A percentile compares a stretch with the other conserved stretches of the same genome.
These are phyloP conservation scores for Aegilops umbellulata DNA, from an alignment of 176 grass and related monocot species.

Conservation along the genomic window DNA sequence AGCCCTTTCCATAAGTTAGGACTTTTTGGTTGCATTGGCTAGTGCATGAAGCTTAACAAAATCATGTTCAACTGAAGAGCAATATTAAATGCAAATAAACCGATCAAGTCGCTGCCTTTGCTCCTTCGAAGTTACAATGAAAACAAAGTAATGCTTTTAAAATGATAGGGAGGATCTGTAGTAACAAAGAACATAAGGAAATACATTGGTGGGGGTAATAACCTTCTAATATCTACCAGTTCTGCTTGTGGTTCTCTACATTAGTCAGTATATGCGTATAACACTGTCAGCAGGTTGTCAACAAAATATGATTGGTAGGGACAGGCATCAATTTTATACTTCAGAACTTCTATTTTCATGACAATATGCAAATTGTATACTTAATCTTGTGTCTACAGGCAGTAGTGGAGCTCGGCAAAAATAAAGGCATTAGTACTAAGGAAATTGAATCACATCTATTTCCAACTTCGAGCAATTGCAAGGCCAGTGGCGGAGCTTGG, in stretches of 20 bases:
- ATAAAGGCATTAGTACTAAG: not conserved
- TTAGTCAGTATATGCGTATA: not conserved
- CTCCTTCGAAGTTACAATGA: not conserved
- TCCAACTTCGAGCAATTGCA: not conserved
- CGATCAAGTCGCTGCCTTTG: not conserved
- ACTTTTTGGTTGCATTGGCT: too few relatives aligned
- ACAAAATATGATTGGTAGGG: not conserved
- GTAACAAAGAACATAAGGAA: slow-evolving; percentile 7
- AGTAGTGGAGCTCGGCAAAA: not conserved
- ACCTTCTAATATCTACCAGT: not conserved
- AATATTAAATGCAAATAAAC: not conserved
- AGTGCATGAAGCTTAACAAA: not conserved
- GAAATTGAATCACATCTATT: not conserved
- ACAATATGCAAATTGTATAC: not conserved
- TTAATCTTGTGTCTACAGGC: not conserved
- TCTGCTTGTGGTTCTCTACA: not conserved
- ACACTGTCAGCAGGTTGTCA: not conserved
- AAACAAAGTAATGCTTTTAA: not conserved
- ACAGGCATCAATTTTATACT: not conserved
- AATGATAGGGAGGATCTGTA: not conserved
- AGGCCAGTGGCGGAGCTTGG: not conserved
- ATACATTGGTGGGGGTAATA: not conserved
- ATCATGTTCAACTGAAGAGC: not conserved
- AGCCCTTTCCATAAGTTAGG: too few relatives aligned
- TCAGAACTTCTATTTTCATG: not conserved